phyloP scores from a whole-genome alignment of 2,329 filamentous ascomycete species.

The Parascedosporium putredinis region DNA sequence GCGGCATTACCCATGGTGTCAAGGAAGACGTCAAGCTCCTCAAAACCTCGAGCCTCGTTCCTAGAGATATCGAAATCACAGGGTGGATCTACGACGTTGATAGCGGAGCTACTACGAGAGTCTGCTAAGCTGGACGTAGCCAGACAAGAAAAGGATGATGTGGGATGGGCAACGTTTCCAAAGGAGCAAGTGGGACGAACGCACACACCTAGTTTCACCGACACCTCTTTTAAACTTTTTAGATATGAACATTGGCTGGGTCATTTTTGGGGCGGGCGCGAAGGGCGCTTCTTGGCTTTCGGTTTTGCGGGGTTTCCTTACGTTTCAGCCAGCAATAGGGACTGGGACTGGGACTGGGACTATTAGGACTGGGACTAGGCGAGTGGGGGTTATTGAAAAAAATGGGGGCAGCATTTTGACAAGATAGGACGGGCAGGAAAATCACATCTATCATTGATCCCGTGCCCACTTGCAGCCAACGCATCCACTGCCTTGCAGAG shows the following conservation, averaged over 20 bases:
- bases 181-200: background rate
- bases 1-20: constrained; percentile 48
- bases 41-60: constrained; percentile 42
- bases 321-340: no score
- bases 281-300: background rate
- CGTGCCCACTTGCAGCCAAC: no score
- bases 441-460: background rate
- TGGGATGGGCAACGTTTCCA: background rate
- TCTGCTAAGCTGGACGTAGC: constrained; percentile 2
- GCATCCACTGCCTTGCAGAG: no score
- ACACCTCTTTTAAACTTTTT: background rate
- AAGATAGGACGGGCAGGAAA: background rate
- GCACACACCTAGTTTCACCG: no score
- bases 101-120: constrained; percentile 39
- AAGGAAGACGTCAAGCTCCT: constrained; percentile 51
- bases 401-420: background rate
- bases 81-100: constrained; percentile 67
- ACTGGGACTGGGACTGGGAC: no score
- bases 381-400: background rate
- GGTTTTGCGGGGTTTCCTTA: background rate
- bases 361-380: no score
- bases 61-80: constrained; percentile 28
- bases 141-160: background rate
- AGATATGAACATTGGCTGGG: background rate
- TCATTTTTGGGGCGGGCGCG: background rate